phyloP scores from a whole-genome alignment of 805 yeast species.

The Metschnikowia baotianmanensis region DNA sequence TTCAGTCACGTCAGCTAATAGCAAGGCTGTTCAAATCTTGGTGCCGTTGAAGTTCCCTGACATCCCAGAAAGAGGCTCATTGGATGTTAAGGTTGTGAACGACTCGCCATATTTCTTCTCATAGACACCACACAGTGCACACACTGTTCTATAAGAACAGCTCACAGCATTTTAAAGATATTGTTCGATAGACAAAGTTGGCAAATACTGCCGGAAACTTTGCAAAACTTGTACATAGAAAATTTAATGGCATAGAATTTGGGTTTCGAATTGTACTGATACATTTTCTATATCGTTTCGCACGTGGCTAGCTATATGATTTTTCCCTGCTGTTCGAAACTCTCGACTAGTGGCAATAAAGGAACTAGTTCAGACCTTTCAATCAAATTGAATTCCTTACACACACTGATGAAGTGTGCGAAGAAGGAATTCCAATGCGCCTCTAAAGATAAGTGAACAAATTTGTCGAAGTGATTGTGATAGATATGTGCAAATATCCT shows the following conservation, averaged over 20 bases:
- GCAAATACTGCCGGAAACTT: too few species aligned
- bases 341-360: constrained; percentile 68
- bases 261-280: constrained; percentile 2
- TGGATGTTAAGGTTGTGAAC: constrained; percentile 71
- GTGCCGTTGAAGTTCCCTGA: constrained; percentile 70
- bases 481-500: constrained; percentile 94
- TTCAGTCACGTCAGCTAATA: constrained; percentile 21
- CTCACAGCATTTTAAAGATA: too few species aligned
- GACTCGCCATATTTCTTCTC: constrained; percentile 80
- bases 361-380: constrained; percentile 83
- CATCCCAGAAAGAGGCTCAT: constrained; percentile 77
- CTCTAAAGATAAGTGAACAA: constrained; percentile 87
- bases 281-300: too few species aligned
- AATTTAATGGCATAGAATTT: constrained; percentile 1
- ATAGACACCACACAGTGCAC: constrained; percentile 8
- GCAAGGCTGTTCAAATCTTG: constrained; percentile 43
- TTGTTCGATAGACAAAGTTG: too few species aligned
- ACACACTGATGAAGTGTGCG: constrained; percentile 87
- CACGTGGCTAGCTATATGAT: too few species aligned
- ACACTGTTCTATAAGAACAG: background rate
- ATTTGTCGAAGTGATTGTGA: constrained; percentile 90
- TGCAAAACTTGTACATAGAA: constrained; percentile 4
- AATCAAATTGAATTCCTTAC: constrained; percentile 77
- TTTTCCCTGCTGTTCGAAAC: constrained; percentile 83
- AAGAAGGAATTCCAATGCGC: constrained; percentile 98